Evolutionary conservation across 495 filamentous ascomycete species (phyloP).

Genomic region (Hyaloscypha variabilis): DNA sequence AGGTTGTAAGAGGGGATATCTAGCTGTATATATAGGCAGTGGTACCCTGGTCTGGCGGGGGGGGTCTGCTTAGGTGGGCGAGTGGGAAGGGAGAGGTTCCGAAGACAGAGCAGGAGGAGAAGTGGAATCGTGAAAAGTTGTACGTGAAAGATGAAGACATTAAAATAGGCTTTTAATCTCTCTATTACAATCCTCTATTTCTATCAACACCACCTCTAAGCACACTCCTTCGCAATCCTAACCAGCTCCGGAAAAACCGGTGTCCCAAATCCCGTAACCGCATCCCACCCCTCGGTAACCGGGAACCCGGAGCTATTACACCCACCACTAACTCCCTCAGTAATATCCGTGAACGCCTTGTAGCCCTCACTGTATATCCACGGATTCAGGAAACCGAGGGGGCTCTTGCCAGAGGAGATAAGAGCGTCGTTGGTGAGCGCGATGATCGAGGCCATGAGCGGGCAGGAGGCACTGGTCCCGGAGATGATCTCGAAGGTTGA

Average conservation of each 20-base stretch:
- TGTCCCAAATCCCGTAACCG: constrained; percentile 65
- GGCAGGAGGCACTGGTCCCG: constrained; percentile 39
- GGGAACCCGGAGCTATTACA: constrained; percentile 59
- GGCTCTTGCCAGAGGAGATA: constrained; percentile 54
- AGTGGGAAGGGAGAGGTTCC: no score
- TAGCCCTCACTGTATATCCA: constrained; percentile 60
- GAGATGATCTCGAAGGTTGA: constrained; percentile 49
- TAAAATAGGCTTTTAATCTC: no score
- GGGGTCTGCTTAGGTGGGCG: no score
- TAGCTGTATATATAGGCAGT: no score
- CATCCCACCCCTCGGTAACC: constrained; percentile 62
- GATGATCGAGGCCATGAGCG: constrained; percentile 47
- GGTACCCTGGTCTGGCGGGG: no score
- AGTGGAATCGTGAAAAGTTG: no score
- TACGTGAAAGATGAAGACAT: no score
- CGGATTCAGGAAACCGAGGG: constrained; percentile 64
- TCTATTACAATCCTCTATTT: no score
- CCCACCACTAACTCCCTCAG: constrained; percentile 55
- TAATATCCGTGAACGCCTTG: constrained; percentile 64
- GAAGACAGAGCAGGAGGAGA: no score
- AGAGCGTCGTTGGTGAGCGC: constrained; percentile 65
- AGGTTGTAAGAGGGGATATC: no score
- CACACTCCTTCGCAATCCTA: constrained; percentile 12
- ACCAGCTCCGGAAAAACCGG: constrained; percentile 53
- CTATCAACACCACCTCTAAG: constrained; percentile 5